Evolutionary conservation across 2,329 filamentous ascomycete species (phyloP), one percentile per base, ranked within the genome.

Genomic region (Blastomyces gilchristii): DNA sequence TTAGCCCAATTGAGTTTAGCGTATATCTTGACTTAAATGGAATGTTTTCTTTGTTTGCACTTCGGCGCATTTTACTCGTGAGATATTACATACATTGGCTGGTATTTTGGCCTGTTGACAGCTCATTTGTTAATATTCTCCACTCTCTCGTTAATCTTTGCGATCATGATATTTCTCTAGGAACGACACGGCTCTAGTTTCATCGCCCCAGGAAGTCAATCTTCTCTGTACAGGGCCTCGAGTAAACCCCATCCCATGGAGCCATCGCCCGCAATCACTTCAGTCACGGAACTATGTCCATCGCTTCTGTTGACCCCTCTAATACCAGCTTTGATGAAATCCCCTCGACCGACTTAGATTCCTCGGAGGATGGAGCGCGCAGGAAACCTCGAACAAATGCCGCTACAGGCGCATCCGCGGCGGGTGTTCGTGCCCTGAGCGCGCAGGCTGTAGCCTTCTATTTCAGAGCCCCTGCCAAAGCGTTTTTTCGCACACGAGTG

Each of bases 401-500:
- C 16, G 81, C 83, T 14, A 87, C 85, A 18, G 91, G 89, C 58
- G 89, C 90, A n/a, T 91, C 90, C 28, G 91, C 91, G 4, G 91
- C 91, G 28, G 85, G 90, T 50, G 89, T 91, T 66, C 88, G 92
- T 57, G 92, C 91, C 37, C 75, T 96, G 66, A 92, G 88, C 69
- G 88, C 90, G 8, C 89, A 95, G 72, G 81, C 91, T 69, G 83
- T 96, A 62, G 87, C 91, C 31, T 96, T 96, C 70, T 97, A 96
- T 77, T 97, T 96, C 73, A 83, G 91, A 63, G 90, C 91, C 0
- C 92, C 92, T 0, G 89, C 91, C 61, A 96, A 96, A 76, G 89
- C 91, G 18, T 97, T 97, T 73, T 96, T 97, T 77, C 85, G 90
- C 65, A 92, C 90, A 0, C 81, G 92, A 64, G 91, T 97, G 67